phyloP scores from a whole-genome alignment of 352 stramenopile species.

The Elongisporangium senticosum region DNA sequence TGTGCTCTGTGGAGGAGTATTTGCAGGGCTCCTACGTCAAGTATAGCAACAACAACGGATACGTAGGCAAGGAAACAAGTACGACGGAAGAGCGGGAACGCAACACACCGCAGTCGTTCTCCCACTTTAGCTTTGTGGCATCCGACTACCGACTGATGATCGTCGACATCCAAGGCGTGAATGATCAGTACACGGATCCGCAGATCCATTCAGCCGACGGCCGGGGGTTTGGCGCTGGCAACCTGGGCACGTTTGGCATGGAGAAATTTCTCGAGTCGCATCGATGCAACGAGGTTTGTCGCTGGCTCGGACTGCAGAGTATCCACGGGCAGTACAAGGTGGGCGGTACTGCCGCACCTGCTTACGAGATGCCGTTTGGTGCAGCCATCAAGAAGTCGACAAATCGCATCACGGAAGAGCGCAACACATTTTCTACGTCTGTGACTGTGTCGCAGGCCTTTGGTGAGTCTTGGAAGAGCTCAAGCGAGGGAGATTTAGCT shows the following conservation, averaged over 20 bases:
- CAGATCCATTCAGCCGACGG: slow-evolving; percentile 81
- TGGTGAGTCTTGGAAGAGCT: slow-evolving; percentile 22
- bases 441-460: slow-evolving; percentile 79
- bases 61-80: slow-evolving; percentile 72
- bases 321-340: slow-evolving; percentile 78
- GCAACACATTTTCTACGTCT: slow-evolving; percentile 75
- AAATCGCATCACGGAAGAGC: slow-evolving; percentile 72
- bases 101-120: slow-evolving; percentile 82
- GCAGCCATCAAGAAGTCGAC: slow-evolving; percentile 80
- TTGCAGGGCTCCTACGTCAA: slow-evolving; percentile 78
- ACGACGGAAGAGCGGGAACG: slow-evolving; percentile 77
- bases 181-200: slow-evolving; percentile 80
- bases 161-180: slow-evolving; percentile 82
- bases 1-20: slow-evolving; percentile 79
- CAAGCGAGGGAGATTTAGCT: background rate
- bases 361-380: slow-evolving; percentile 78
- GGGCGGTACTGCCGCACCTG: slow-evolving; percentile 66
- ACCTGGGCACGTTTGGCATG: slow-evolving; percentile 81
- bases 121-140: slow-evolving; percentile 80
- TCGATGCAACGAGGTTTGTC: slow-evolving; percentile 83
- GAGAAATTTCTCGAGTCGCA: slow-evolving; percentile 85
- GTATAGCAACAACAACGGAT: slow-evolving; percentile 86
- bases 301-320: slow-evolving; percentile 66
- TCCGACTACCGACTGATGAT: slow-evolving; percentile 84
- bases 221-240: slow-evolving; percentile 76